These are phyloP conservation scores for Dendrobium catenatum DNA, from an alignment of 106 monocot species.

Conservation along the genomic window DNA sequence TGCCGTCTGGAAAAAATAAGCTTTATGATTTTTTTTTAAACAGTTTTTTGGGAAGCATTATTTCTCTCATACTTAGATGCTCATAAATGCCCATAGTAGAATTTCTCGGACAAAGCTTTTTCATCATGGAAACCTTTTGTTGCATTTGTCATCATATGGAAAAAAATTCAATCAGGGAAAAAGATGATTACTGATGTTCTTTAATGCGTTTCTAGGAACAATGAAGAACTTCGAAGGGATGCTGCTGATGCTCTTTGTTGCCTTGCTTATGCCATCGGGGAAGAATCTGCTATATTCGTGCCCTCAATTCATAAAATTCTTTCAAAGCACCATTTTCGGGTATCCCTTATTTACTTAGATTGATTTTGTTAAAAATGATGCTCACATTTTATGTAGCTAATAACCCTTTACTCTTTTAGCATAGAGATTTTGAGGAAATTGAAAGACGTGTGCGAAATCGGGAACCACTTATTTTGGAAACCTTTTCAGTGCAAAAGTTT, in stretches of 20 bases:
- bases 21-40: background rate
- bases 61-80: background rate
- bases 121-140: background rate
- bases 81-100: background rate
- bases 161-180: background rate
- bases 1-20: background rate
- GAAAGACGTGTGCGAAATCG: slow-evolving; percentile 51
- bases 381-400: background rate
- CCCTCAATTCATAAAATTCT: slow-evolving; percentile 80
- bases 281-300: slow-evolving; percentile 85
- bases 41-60: background rate
- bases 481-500: slow-evolving; percentile 51
- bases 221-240: slow-evolving; percentile 84
- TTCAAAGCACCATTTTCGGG: slow-evolving; percentile 75
- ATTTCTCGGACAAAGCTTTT: background rate
- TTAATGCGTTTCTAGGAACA: slow-evolving; percentile 44
- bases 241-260: slow-evolving; percentile 89
- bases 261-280: slow-evolving; percentile 87
- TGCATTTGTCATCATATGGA: background rate
- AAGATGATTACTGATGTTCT: background rate
- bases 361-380: background rate
- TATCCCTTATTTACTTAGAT: slow-evolving; percentile 12
- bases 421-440: slow-evolving; percentile 90
- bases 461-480: slow-evolving; percentile 58
- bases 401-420: slow-evolving; percentile 29